A percentile compares a stretch with the other conserved stretches of the same genome.
Evolutionary conservation across 2,329 filamentous ascomycete species (phyloP).

Genomic region (Fusarium tjaetaba): DNA sequence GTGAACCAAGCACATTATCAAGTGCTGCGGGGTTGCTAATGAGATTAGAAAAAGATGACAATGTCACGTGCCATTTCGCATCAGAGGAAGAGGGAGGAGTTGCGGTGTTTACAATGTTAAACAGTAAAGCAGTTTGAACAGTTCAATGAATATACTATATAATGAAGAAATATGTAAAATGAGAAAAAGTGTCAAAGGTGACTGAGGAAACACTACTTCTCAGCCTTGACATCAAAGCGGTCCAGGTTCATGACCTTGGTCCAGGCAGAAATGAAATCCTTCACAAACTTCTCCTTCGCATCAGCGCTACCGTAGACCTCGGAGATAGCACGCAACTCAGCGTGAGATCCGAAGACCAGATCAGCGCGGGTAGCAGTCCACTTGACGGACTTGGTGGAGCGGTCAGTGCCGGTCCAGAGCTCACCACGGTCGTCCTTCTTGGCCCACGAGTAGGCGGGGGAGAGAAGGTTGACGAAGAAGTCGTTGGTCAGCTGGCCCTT

Average conservation of each 20-base stretch:
- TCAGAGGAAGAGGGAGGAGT: no score
- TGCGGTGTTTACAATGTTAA: background rate
- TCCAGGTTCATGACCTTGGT: slow-evolving; percentile 80
- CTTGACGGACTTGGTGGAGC: slow-evolving; percentile 71
- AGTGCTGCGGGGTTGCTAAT: background rate
- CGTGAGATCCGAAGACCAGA: slow-evolving; percentile 77
- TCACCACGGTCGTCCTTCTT: slow-evolving; percentile 60
- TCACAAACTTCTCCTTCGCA: slow-evolving; percentile 70
- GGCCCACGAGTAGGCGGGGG: slow-evolving; percentile 71
- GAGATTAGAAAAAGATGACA: background rate
- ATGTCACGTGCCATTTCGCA: background rate
- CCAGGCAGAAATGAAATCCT: slow-evolving; percentile 78
- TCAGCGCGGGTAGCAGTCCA: slow-evolving; percentile 77
- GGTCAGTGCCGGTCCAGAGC: slow-evolving; percentile 70
- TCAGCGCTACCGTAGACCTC: slow-evolving; percentile 75
- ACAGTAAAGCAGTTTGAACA: background rate
- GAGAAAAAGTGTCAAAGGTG: background rate
- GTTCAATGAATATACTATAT: background rate
- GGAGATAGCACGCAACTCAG: slow-evolving; percentile 75
- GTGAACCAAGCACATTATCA: background rate
- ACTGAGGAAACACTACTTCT: background rate
- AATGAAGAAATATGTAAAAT: background rate
- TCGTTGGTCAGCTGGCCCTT: slow-evolving; percentile 79
- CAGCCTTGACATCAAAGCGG: slow-evolving; percentile 65
- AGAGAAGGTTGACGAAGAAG: slow-evolving; percentile 84